Evolutionary conservation across 2,329 filamentous ascomycete species (phyloP).

Genomic region (Trichoderma breve): DNA sequence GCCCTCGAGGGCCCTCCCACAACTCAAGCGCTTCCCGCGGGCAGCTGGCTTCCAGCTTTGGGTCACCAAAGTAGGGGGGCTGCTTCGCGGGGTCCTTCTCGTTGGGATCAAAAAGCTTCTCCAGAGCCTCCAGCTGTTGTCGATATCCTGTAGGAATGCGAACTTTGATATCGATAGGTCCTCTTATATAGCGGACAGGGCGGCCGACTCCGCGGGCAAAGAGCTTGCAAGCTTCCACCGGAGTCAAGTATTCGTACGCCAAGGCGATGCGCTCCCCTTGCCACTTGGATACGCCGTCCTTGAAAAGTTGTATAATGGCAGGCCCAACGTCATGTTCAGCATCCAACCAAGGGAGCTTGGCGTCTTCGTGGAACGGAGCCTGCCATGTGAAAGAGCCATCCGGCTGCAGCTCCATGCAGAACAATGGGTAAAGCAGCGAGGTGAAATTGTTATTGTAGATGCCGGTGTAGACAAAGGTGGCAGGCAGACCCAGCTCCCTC

Average conservation of each 20-base stretch:
- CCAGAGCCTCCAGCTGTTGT: conserved; percentile 74
- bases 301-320: conserved; percentile 89
- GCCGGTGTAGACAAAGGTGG: conserved; percentile 92
- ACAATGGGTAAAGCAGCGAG: conserved; percentile 84
- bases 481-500: conserved; percentile 73
- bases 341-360: conserved; percentile 90
- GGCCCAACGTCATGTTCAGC: conserved; percentile 95
- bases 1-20: conserved; percentile 86
- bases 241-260: conserved; percentile 86
- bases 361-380: conserved; percentile 87
- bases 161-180: conserved; percentile 79
- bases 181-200: conserved; percentile 73
- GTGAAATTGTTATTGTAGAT: conserved; percentile 99
- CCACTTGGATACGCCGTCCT: conserved; percentile 87
- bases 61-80: conserved; percentile 62
- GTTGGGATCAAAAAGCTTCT: conserved; percentile 55
- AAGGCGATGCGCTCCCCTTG: conserved; percentile 75
- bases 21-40: conserved; percentile 74
- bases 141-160: conserved; percentile 85
- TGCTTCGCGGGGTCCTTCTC: conserved; percentile 54
- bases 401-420: conserved; percentile 84
- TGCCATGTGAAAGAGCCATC: conserved; percentile 91
- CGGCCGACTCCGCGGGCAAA: conserved; percentile 78
- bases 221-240: conserved; percentile 73
- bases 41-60: conserved; percentile 58